A percentile compares a stretch with the other conserved stretches of the same genome.
Evolutionary conservation across 2,329 filamentous ascomycete genomes (phyloP).

Genomic region (Botrytis pseudocinerea): DNA sequence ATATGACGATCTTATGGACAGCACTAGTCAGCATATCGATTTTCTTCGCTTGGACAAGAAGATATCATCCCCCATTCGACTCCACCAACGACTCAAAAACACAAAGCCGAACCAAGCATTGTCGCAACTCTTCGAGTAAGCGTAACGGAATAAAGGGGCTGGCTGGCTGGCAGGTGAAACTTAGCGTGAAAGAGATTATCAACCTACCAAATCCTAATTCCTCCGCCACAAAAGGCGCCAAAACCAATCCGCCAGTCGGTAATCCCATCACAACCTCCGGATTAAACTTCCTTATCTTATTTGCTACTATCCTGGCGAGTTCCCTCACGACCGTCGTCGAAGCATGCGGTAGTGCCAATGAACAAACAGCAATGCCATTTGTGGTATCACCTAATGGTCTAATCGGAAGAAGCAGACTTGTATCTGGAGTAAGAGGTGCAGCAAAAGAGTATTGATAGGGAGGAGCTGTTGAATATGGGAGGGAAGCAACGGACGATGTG

Average conservation of each 20-base stretch:
- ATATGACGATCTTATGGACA: not conserved
- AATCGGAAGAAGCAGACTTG: conserved; percentile 6
- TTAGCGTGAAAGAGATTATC: not conserved
- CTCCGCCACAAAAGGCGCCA: conserved; percentile 14
- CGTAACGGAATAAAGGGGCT: not conserved
- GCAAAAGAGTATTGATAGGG: conserved; percentile 8
- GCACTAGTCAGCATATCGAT: not conserved
- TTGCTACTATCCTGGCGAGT: conserved; percentile 1
- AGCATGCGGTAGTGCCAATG: conserved; percentile 9
- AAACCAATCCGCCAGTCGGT: conserved; percentile 9
- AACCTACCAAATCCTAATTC: conserved; percentile 7
- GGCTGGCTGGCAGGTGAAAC: no score
- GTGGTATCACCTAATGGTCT: not conserved
- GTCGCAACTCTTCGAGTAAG: not conserved
- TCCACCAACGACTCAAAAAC: not conserved
- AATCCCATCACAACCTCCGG: conserved; percentile 9
- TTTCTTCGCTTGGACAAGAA: not conserved
- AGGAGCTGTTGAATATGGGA: conserved; percentile 1
- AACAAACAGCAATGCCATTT: not conserved
- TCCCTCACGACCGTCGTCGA: conserved; percentile 11
- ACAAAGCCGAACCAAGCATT: not conserved
- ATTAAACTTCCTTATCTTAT: not conserved
- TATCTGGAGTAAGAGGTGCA: not conserved
- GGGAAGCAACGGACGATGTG: not conserved
- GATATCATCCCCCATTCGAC: not conserved